phyloP scores from a whole-genome alignment of 306 rosid genomes.

The Geum urbanum region DNA sequence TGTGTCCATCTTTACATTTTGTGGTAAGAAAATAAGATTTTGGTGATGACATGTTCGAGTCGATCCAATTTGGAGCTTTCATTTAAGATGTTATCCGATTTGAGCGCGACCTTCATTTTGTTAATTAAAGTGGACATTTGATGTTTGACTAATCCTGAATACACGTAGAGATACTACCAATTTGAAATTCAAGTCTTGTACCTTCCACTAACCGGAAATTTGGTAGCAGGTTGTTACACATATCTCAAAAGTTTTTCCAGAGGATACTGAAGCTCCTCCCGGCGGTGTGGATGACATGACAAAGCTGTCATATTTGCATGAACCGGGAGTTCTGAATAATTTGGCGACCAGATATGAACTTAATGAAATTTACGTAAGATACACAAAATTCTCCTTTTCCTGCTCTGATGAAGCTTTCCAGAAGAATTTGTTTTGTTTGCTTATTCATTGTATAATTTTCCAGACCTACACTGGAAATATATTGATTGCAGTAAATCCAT shows the following conservation, averaged over 20 bases:
- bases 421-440: constrained; percentile 23
- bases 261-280: constrained; percentile 94
- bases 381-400: constrained; percentile 8
- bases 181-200: constrained; percentile 9
- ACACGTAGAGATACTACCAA: background rate
- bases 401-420: constrained; percentile 20
- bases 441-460: constrained; percentile 31
- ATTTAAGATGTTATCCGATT: constrained; percentile 13
- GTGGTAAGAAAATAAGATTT: background rate
- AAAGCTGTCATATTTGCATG: constrained; percentile 95
- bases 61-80: constrained; percentile 3
- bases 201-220: constrained; percentile 27
- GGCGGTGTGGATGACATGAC: constrained; percentile 99
- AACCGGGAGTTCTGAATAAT: constrained; percentile 95
- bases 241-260: constrained; percentile 88
- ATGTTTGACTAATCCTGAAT: constrained; percentile 8
- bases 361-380: constrained; percentile 92
- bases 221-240: constrained; percentile 64
- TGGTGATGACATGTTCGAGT: background rate
- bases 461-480: constrained; percentile 99
- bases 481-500: constrained; percentile 95
- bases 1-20: background rate
- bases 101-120: background rate
- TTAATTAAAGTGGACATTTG: constrained; percentile 7
- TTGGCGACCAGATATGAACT: constrained; percentile 98